Evolutionary conservation across 139 green algal species (phyloP).

Genomic region (Parachlorella kessleri): DNA sequence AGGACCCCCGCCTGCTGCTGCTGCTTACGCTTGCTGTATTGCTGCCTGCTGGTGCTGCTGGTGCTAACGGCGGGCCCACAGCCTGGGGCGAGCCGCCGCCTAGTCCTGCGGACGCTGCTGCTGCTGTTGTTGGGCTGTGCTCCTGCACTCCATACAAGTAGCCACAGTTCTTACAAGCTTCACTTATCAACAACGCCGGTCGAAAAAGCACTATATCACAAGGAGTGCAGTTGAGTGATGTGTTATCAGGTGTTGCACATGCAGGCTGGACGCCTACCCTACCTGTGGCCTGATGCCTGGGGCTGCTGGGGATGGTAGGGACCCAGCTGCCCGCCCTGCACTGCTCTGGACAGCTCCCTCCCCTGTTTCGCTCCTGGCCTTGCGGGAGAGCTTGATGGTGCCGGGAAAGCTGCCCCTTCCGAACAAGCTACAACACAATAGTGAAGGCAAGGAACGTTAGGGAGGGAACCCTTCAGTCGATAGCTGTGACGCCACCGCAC

Average conservation of each 20-base stretch:
- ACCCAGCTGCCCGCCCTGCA: neutral
- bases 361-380: neutral
- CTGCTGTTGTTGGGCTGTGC: neutral
- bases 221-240: no score
- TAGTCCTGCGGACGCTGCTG: neutral
- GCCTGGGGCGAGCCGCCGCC: neutral
- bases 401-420: conserved; percentile 18
- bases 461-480: no score
- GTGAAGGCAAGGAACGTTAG: no score
- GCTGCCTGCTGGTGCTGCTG: conserved; percentile 1
- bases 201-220: no score
- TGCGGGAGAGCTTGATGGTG: conserved; percentile 21
- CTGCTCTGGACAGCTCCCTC: neutral
- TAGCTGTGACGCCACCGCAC: no score
- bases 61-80: no score
- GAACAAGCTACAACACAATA: conserved; percentile 23
- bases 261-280: no score
- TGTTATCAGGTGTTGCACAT: no score
- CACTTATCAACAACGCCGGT: no score
- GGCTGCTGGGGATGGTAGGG: neutral
- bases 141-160: no score
- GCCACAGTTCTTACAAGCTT: no score
- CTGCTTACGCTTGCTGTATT: neutral
- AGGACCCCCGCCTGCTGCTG: conserved; percentile 10
- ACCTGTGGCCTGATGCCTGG: neutral